Percentiles rank a stretch among this genome's conserved stretches.
Conservation (phyloP, 495 filamentous ascomycete genomes). For the Pyrenopolyporus hunteri region DNA sequence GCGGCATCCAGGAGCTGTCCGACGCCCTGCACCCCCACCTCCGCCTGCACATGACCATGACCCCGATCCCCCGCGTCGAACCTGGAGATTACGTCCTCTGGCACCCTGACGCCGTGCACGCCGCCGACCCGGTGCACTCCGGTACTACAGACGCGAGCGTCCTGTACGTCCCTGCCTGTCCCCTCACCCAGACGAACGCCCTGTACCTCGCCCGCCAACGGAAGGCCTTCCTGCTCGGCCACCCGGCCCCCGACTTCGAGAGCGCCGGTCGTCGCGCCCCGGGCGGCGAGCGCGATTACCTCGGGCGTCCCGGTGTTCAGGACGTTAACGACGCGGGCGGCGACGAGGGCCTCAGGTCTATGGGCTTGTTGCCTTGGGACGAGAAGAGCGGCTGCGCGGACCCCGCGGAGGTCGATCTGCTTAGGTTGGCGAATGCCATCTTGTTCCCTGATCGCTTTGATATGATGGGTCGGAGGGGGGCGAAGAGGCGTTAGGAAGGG, state of each 20-base stretch:
- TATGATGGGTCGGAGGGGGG: constrained; percentile 29
- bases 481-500: constrained; percentile 6
- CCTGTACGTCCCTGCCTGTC: constrained; percentile 82
- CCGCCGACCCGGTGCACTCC: constrained; percentile 52
- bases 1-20: constrained; percentile 71
- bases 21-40: constrained; percentile 77
- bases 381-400: constrained; percentile 9
- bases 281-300: constrained; percentile 61
- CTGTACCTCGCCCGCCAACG: constrained; percentile 75
- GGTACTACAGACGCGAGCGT: constrained; percentile 40
- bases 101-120: constrained; percentile 71
- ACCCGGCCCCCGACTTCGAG: constrained; percentile 69
- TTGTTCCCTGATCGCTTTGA: constrained; percentile 54
- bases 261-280: constrained; percentile 44
- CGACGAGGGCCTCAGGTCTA: constrained; percentile 51
- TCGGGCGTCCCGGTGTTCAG: constrained; percentile 57
- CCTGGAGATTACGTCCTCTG: constrained; percentile 89
- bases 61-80: constrained; percentile 71
- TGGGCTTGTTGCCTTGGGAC: constrained; percentile 56
- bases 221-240: constrained; percentile 66
- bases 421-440: constrained; percentile 51
- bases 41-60: constrained; percentile 69
- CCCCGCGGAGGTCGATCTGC: constrained; percentile 40
- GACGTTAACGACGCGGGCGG: constrained; percentile 52
- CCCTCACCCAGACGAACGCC: constrained; percentile 78